phyloP scores from a whole-genome alignment of 345 rosid genomes.

The Eucalyptus cloeziana region DNA sequence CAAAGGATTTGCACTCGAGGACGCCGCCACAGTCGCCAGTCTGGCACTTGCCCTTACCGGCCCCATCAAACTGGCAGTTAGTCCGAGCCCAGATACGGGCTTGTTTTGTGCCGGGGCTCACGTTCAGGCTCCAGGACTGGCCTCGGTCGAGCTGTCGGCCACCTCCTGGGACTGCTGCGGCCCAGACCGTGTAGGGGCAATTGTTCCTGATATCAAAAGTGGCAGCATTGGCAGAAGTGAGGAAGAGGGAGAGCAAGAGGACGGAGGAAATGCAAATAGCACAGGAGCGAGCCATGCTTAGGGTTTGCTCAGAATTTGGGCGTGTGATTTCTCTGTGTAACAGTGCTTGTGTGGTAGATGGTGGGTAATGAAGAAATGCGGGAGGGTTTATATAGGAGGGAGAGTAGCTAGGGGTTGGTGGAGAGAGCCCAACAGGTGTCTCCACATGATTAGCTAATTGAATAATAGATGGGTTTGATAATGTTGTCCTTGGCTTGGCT shows the following conservation, averaged over 20 bases:
- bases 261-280: neutral
- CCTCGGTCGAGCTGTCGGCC: conserved; percentile 4
- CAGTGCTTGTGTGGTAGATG: neutral
- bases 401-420: neutral
- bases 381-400: neutral
- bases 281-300: neutral
- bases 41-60: conserved; percentile 7
- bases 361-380: neutral
- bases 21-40: conserved; percentile 15
- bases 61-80: conserved; percentile 5
- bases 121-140: conserved; percentile 6
- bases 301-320: neutral
- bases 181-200: conserved; percentile 18
- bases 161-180: conserved; percentile 13
- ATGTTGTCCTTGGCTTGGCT: neutral
- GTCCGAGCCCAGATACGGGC: conserved; percentile 24
- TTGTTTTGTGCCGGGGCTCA: neutral
- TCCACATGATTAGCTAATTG: neutral
- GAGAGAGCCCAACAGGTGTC: neutral
- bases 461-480: neutral
- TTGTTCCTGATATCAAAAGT: conserved; percentile 3
- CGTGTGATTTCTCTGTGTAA: neutral
- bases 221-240: neutral
- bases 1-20: conserved; percentile 3
- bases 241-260: neutral